Evolutionary conservation across 495 filamentous ascomycete species (phyloP).

Genomic region (Penicillium diatomitis): DNA sequence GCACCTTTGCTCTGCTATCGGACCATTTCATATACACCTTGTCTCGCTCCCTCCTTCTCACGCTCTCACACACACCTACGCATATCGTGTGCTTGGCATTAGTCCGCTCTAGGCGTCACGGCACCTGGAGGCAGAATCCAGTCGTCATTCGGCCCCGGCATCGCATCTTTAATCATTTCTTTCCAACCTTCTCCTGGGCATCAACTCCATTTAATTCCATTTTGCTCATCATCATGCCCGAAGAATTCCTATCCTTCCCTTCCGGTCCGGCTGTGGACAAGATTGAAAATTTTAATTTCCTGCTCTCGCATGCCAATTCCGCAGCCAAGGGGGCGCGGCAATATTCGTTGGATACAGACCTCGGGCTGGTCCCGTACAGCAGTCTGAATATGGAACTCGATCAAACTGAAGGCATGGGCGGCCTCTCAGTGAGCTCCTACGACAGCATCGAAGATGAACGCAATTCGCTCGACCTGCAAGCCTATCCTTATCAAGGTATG

Average conservation of each 20-base stretch:
- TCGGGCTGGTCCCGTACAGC: constrained; percentile 27
- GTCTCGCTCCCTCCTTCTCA: no score
- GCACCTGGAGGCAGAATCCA: no score
- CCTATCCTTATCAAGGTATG: constrained; percentile 40
- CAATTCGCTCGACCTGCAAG: constrained; percentile 33
- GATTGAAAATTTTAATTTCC: constrained; percentile 37
- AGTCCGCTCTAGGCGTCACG: no score
- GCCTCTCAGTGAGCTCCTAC: constrained; percentile 41
- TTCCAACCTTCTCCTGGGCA: background rate
- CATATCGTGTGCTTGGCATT: no score
- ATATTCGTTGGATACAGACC: constrained; percentile 37
- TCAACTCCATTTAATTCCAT: background rate
- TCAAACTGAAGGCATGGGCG: constrained; percentile 40
- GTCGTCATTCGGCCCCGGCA: no score
- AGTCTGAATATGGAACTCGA: constrained; percentile 38
- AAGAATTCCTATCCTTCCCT: constrained; percentile 24
- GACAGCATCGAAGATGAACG: constrained; percentile 41
- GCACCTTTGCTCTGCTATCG: no score
- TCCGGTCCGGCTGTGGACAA: constrained; percentile 27
- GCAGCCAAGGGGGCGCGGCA: constrained; percentile 27
- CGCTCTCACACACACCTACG: no score
- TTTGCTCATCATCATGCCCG: constrained; percentile 28
- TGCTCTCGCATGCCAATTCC: constrained; percentile 32
- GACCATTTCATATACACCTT: no score
- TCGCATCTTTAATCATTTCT: background rate